Base-by-base conservation (phyloP, 2,329 filamentous ascomycete genomes). In the Paraconiothyrium sp. region DNA sequence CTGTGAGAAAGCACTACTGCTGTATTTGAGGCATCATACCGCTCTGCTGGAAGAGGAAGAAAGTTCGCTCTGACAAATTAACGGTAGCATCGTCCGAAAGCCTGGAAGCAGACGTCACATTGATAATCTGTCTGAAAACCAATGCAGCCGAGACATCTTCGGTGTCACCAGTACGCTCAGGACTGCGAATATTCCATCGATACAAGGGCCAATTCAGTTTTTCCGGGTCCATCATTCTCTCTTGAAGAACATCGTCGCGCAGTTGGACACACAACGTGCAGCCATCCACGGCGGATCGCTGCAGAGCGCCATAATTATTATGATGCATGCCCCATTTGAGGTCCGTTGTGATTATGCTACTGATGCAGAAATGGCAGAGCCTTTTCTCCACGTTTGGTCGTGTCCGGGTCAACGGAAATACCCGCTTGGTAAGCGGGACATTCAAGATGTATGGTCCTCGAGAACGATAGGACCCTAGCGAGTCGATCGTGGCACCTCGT, bases 31-130 rank as follows among this genome's bases (percentile, higher is more conserved):
- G 20, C 20, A n/a, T 11, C 48, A 8, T 35, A 50, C 48, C 48
- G 32, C 48, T 35, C 20, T 35, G 48, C 32, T 50, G 48, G 48
- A 50, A 50, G 20, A 50, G 48, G 11, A 35, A n/a, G n/a, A 50
- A 35, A 7, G 30, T 35, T 22, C 48, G 8, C 32, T 50, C 30
- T 10, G 30, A 32, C 14, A 50, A 20, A 2, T 20, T 35, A 4
- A 35, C 16, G 14, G 6, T 6, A 30, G 13, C 1, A 2, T 35
- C 10, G 48, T 11, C 10, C 13, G 6, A 35, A 35, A 20, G 9
- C 30, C 30, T 20, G 4, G 14, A 9, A 5, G 20, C 35, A 24
- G 20, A 22, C 10, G 16, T 20, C 8, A 50, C 11, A 20, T 10
- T 37, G 10, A 35, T 20, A 27, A 9, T n/a, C 20, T n/a, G 30